Base-by-base conservation (phyloP, 2,329 filamentous ascomycete genomes). In the Pseudofabraea citricarpa region DNA sequence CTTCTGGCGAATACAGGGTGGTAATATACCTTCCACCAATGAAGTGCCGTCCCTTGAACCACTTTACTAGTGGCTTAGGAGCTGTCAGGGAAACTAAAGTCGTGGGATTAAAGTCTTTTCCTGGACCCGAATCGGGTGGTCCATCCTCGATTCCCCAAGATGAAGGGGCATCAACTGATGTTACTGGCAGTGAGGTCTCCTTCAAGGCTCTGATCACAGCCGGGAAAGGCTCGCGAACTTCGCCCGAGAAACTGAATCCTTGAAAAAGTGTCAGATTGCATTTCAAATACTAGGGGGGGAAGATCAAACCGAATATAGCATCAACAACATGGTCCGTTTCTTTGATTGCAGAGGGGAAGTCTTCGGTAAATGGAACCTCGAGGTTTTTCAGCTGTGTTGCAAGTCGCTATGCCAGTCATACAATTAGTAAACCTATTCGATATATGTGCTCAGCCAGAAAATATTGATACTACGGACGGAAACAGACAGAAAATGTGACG, bases 141-240 rank as follows among this genome's bases (percentile, higher is more conserved):
- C 93, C 93, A 9, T 73, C 71, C 59, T 95, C 87, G 44, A 98
- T 94, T 63, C 93, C 82, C 93, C 93, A 98, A 2, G 87, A 93
- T 23, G 88, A 95, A 1, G 93, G 93, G 6, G 88, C 90, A 67
- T 98, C 93, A 18, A 98, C 87, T 3, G 89, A 86, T 3, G 93
- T 83, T 0, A 97, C 85, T 0, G 90, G 87, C 6, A 93, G 59
- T 20, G 75, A 75, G 5, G 86, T 85, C 32, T 82, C 74, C 54
- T 89, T 79, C 27, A 98, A 73, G 6, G 85, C 81, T 48, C 77
- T 71, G 55, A 98, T 94, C 12, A 96, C 85, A 0, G 74, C 74
- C 1, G 84, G 83, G 60, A 97, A 98, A 1, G 93, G 93, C 52
- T 95, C 88, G n/a, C 93, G 83, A 41, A 98, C 84, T 52, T 93